Conservation (phyloP, 768 basidiomycete species). For the Amanita inopinata region DNA sequence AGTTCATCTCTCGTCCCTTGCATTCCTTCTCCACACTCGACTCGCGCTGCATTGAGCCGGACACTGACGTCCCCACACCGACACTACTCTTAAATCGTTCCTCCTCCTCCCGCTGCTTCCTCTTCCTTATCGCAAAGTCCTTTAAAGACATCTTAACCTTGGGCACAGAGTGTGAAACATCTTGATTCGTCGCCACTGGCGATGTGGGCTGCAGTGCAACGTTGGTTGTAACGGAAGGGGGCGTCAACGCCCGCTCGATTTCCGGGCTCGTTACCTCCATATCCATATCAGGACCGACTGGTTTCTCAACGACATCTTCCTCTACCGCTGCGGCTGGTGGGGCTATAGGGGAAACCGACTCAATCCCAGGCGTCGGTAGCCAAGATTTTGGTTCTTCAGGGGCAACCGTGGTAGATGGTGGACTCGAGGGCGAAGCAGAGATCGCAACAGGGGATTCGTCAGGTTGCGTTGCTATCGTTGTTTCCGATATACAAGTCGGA, state of each 20-base stretch:
- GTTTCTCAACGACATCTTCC: not conserved
- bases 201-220: constrained; percentile 8
- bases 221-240: constrained; percentile 9
- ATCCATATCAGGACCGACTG: not conserved
- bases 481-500: not conserved
- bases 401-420: too few relatives aligned
- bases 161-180: constrained; percentile 16
- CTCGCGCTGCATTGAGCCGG: not conserved
- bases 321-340: not conserved
- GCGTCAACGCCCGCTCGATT: constrained; percentile 1
- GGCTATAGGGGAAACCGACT: too few relatives aligned
- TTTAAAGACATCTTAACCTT: constrained; percentile 52
- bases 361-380: too few relatives aligned
- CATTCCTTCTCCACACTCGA: not conserved
- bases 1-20: too few relatives aligned
- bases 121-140: constrained; percentile 48
- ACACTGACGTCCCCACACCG: not conserved
- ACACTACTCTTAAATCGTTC: not conserved
- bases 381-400: not conserved
- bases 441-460: not conserved
- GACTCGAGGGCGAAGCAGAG: not conserved
- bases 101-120: constrained; percentile 40
- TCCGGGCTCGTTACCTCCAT: not conserved
- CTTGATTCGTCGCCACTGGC: constrained; percentile 15
- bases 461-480: not conserved